Evolutionary conservation across 2,329 filamentous ascomycete species (phyloP).

Genomic region (Cladosporium sp.): DNA sequence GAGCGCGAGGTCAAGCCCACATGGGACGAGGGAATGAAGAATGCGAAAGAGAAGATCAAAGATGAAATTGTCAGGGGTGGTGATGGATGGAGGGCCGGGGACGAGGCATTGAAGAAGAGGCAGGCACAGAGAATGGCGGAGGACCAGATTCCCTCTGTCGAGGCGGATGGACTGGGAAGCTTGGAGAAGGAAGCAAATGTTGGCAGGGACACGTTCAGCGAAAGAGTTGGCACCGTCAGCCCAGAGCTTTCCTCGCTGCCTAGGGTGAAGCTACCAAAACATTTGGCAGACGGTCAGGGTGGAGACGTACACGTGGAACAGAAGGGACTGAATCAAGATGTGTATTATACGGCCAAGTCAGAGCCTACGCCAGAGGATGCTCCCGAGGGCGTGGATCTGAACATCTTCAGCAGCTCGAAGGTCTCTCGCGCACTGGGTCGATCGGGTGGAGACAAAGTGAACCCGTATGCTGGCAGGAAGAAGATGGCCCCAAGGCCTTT

Average conservation of each 20-base stretch:
- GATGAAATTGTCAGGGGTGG: constrained; percentile 23
- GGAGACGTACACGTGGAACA: constrained; percentile 45
- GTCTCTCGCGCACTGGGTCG: constrained; percentile 58
- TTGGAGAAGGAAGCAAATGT: background rate
- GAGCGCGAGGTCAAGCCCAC: constrained; percentile 41
- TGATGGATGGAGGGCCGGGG: constrained; percentile 35
- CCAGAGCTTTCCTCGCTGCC: constrained; percentile 56
- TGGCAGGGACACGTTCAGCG: constrained; percentile 56
- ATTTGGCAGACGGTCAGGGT: constrained; percentile 50
- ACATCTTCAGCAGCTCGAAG: constrained; percentile 63
- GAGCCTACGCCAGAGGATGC: constrained; percentile 43
- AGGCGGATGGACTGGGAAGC: constrained; percentile 4
- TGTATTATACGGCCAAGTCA: constrained; percentile 47
- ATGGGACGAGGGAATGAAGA: constrained; percentile 21
- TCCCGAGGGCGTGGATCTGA: constrained; percentile 60
- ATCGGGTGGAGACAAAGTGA: constrained; percentile 39
- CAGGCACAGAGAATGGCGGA: constrained; percentile 53
- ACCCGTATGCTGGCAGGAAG: constrained; percentile 35
- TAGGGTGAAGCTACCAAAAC: constrained; percentile 57
- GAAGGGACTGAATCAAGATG: constrained; percentile 56
- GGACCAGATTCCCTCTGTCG: constrained; percentile 36
- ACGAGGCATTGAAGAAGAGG: constrained; percentile 41
- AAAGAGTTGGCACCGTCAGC: constrained; percentile 50
- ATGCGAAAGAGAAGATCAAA: constrained; percentile 34
- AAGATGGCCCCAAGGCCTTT: constrained; percentile 36